phyloP scores from a whole-genome alignment of 1,284 basidiomycete genomes.

The Volvariella volvacea region DNA sequence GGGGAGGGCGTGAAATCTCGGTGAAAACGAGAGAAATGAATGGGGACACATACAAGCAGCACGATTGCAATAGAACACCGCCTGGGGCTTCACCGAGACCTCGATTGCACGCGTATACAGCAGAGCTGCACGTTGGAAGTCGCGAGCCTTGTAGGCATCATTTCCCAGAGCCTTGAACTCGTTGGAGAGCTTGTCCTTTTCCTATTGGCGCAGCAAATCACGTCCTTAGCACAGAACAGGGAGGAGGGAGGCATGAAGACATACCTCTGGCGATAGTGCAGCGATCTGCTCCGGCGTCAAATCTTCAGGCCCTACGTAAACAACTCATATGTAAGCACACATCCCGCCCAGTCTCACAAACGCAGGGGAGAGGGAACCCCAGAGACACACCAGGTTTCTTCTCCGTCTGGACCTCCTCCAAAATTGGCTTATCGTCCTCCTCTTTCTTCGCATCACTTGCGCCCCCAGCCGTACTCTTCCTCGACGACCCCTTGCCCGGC shows the following conservation, averaged over 20 bases:
- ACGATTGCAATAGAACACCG: constrained; percentile 96
- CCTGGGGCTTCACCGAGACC: constrained; percentile 78
- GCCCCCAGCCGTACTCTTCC: too few species aligned
- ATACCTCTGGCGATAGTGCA: too few species aligned
- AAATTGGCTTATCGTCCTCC: constrained; percentile 49
- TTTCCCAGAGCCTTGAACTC: constrained; percentile 89
- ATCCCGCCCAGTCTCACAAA: too few species aligned
- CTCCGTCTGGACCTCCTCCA: constrained; percentile 52
- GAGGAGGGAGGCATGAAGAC: too few species aligned
- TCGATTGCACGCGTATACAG: constrained; percentile 92
- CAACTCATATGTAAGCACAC: neutral
- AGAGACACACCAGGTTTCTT: constrained; percentile 11
- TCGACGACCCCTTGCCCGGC: too few species aligned
- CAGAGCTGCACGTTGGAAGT: constrained; percentile 73
- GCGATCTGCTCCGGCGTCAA: constrained; percentile 2
- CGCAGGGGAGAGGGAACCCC: too few species aligned
- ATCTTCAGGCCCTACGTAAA: constrained; percentile 1
- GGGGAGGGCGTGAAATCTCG: too few species aligned
- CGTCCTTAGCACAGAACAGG: too few species aligned
- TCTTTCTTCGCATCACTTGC: constrained; percentile 37
- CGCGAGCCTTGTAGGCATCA: constrained; percentile 76
- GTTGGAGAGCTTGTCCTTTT: constrained; percentile 71
- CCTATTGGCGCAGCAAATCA: constrained; percentile 32
- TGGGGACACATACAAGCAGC: constrained; percentile 73
- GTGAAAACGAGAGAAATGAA: too few species aligned